Evolutionary conservation across 192 early-diverging fungal species (phyloP), one percentile per base, ranked within the genome.

Genomic region (Phlyctochytrium arcticum): DNA sequence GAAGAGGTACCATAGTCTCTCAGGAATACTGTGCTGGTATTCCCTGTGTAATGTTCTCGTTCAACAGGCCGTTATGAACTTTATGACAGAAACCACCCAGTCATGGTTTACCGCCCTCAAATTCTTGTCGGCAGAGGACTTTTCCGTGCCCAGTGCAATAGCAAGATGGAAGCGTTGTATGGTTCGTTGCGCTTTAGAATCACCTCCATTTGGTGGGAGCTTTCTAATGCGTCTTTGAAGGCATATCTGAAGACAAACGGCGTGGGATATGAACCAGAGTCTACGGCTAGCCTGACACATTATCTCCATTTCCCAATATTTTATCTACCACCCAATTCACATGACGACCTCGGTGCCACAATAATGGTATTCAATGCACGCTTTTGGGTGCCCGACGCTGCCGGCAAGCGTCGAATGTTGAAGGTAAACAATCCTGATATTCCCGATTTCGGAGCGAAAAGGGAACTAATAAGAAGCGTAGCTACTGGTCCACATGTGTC

Each of bases 341-440:
- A 8, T 8, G 68, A 70, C 36, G 21, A 36, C 17, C 23, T 10
- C n/a, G 60, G 61, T 3, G 54, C 60, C 23, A 57, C 65, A 1
- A 27, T 70, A 3, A 17, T 70, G n/a, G 47, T 70, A 8, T 70
- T 70, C 53, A 70, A 70, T 48, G 68, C 62, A 5, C 50, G 68
- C 10, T 65, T 56, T 30, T 65, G 54, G 54, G 51, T 57, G 17
- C 9, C 54, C 6, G 64, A 65, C 29, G 46, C 19, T 42, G 68
- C 68, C 5, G 68, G 68, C 10, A 26, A 24, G 3, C 30, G 62
- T 32, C 15, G 68, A 24, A 49, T 67, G 61, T 30, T 70, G 9
- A 62, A 60, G 48, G 61, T 63, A 53, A 53, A 1, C 24, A 24
- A n/a, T n/a, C n/a, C n/a, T n/a, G n/a, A n/a, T n/a, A n/a, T n/a